Percentiles rank a stretch among this genome's conserved stretches.
Conservation (phyloP, 345 rosid species). For the Dipteronia sinensis region DNA sequence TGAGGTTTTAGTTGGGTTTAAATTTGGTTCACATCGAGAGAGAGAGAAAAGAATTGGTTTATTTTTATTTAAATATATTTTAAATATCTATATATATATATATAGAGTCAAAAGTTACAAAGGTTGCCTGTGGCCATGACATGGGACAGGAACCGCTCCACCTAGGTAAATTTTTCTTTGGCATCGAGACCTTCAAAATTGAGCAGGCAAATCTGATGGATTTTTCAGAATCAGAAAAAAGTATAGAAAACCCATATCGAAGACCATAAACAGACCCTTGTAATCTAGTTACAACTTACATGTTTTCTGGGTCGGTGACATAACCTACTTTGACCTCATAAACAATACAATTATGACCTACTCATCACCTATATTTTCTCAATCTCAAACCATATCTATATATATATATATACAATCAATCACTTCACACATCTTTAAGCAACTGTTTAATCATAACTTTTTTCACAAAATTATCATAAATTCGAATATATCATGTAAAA, state of each 20-base stretch:
- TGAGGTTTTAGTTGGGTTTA: too few relatives aligned
- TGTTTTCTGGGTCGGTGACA: constrained; percentile 38
- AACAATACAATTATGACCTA: not conserved
- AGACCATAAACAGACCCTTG: constrained; percentile 19
- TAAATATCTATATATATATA: too few relatives aligned
- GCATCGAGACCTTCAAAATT: constrained; percentile 54
- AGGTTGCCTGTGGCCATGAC: constrained; percentile 15
- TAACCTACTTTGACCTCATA: constrained; percentile 6
- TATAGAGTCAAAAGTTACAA: not conserved
- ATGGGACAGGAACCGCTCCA: constrained; percentile 22
- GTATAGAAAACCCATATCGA: constrained; percentile 3
- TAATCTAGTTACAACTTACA: constrained; percentile 24
- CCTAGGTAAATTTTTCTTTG: constrained; percentile 14
- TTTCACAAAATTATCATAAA: not conserved
- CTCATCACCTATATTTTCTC: not conserved
- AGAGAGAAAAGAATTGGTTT: too few relatives aligned
- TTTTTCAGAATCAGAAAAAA: constrained; percentile 7
- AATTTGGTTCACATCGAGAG: too few relatives aligned
- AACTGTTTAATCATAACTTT: not conserved
- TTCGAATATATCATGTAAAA: not conserved
- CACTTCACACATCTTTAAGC: constrained; percentile 7
- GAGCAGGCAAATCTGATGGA: constrained; percentile 20
- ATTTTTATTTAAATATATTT: too few relatives aligned
- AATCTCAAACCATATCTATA: not conserved
- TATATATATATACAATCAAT: not conserved